phyloP scores from a whole-genome alignment of 169 alveolate species.

The Eimeria maxima region DNA sequence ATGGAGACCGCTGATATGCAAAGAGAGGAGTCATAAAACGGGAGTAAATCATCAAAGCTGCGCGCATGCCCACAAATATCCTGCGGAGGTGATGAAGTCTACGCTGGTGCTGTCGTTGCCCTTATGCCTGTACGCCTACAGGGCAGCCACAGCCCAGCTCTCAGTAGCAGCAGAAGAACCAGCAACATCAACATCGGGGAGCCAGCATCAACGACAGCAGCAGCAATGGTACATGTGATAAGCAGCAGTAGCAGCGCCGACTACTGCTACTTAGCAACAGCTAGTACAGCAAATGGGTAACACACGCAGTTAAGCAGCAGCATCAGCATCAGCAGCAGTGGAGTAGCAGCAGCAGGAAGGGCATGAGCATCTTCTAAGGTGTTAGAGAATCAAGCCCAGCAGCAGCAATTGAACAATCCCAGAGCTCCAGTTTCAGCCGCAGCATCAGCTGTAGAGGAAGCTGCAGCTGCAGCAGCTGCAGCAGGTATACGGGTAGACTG shows the following conservation, averaged over 20 bases:
- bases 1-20: background rate
- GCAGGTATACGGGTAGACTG: background rate
- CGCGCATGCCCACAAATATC: too few species aligned
- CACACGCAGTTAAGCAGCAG: background rate
- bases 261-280: background rate
- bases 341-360: too few species aligned
- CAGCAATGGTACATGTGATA: constrained; percentile 65
- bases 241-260: background rate
- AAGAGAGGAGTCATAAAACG: too few species aligned
- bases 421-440: background rate
- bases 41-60: too few species aligned
- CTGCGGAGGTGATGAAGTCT: constrained; percentile 86
- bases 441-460: background rate
- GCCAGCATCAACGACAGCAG: constrained; percentile 63
- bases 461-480: background rate
- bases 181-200: too few species aligned
- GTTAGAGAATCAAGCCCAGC: background rate
- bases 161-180: too few species aligned
- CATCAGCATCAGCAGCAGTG: background rate
- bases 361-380: too few species aligned
- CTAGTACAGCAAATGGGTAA: background rate
- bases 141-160: too few species aligned
- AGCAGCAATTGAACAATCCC: background rate
- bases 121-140: too few species aligned
- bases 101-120: constrained; percentile 62